Conservation (phyloP, 179 eudicot species). For the Silene noctiflora region DNA sequence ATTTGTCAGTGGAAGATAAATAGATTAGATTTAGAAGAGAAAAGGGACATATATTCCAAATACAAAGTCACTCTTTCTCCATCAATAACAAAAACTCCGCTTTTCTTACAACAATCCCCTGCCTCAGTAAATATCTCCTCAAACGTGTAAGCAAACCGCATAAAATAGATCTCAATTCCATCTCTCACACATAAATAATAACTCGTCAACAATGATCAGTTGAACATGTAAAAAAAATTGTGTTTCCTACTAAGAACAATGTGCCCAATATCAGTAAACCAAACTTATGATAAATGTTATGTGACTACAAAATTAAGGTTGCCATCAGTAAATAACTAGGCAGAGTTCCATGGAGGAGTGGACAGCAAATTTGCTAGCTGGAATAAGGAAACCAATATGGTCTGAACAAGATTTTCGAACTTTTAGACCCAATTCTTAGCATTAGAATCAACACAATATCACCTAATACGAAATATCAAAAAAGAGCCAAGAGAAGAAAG, state of each 20-base stretch:
- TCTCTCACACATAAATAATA: neutral
- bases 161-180: neutral
- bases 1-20: constrained; percentile 13
- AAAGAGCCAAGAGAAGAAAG: neutral
- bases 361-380: constrained; percentile 2
- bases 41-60: neutral
- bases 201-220: neutral
- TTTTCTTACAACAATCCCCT: neutral
- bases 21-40: neutral
- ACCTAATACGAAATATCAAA: neutral
- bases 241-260: neutral
- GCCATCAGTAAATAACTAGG: neutral
- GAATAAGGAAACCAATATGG: neutral
- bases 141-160: neutral
- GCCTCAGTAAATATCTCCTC: neutral
- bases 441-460: constrained; percentile 5
- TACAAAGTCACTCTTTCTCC: neutral
- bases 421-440: neutral
- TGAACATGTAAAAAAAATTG: neutral
- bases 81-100: neutral
- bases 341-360: neutral
- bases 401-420: neutral
- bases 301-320: neutral
- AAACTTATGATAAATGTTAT: neutral
- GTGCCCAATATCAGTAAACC: neutral